phyloP scores from a whole-genome alignment of 148 eudicot genomes.

The Amaranthus cruentus region DNA sequence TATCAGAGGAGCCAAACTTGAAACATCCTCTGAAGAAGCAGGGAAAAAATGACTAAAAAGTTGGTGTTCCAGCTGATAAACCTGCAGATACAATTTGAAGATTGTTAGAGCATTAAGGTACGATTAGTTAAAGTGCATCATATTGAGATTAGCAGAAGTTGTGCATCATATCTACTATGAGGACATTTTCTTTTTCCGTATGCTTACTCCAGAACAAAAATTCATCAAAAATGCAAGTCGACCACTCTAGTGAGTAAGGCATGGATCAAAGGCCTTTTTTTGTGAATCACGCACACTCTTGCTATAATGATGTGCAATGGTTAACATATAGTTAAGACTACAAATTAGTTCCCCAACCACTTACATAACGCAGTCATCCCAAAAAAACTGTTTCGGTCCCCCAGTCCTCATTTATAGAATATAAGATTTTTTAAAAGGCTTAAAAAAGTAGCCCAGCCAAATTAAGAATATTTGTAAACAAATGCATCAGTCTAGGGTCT shows the following conservation, averaged over 20 bases:
- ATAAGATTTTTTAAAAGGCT: too few relatives aligned
- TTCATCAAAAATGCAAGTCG: background rate
- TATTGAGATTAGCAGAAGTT: background rate
- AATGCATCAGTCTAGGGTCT: too few relatives aligned
- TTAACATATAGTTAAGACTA: background rate
- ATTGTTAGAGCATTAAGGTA: background rate
- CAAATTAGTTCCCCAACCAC: background rate
- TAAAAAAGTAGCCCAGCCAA: too few relatives aligned
- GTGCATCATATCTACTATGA: background rate
- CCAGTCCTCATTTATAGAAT: too few relatives aligned
- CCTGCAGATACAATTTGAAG: conserved; percentile 45
- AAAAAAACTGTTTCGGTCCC: too few relatives aligned
- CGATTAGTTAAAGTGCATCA: background rate
- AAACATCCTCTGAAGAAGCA: conserved; percentile 81
- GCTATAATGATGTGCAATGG: too few relatives aligned
- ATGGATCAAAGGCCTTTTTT: background rate
- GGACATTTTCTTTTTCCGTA: background rate
- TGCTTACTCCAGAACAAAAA: background rate
- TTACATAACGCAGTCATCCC: background rate
- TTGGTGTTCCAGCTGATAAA: conserved; percentile 93
- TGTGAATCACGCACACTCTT: too few relatives aligned
- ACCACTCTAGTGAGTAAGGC: background rate
- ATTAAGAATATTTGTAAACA: too few relatives aligned
- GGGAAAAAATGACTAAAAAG: conserved; percentile 96
- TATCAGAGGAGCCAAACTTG: conserved; percentile 83